Base-by-base conservation (phyloP, 768 basidiomycete species). In the Russula ochroleuca region DNA sequence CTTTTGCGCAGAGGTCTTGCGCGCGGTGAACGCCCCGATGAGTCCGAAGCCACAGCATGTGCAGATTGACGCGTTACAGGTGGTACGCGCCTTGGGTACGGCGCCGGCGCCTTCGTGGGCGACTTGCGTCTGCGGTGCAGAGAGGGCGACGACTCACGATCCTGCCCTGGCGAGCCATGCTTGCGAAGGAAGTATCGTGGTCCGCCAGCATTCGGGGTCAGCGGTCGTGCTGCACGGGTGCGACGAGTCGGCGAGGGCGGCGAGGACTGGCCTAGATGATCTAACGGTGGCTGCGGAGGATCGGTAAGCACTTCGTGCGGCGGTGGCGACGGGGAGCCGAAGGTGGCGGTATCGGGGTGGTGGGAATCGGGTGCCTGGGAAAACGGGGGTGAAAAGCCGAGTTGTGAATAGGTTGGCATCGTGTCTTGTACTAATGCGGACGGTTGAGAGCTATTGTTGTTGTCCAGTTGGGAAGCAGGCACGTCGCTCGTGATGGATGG, bases 391-490 rank as follows among this genome's bases (percentile, higher is more conserved):
- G 72, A 72, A 69, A 77, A 73, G 23, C 74, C 74, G 54, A 78
- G 71, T 47, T 73, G 76, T 13, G 77, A 76, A 69, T 74, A 78
- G 3, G 55, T 23, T 14, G 76, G 45, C 45, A 47, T 73, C 28
- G 78, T 63, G 10, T 76, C 69, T 51, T 74, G 74, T 70, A 67
- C 25, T 69, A 47, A 57, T 33, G 57, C 2, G 68, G 61, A 60
- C 43, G 68, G 55, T 49, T 75, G 77, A 35, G 71, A 75, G 23
- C 63, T 68, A 17, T 72, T 67, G 59, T 72, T 67, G 59, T 45
- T n/a, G 28, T 79, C 76, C 25, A 77, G 68, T 66, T 78, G 77
- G 6, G 79, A 78, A 11, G 73, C 59, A 35, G 79, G 73, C 2
- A 75, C 62, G 41, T 71, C 69, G 65, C 72, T 75, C 11, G 69